Percentiles rank a stretch among this genome's conserved stretches.
Evolutionary conservation across 176 grass and related monocot species (phyloP).

Genomic region (Secale cereale): DNA sequence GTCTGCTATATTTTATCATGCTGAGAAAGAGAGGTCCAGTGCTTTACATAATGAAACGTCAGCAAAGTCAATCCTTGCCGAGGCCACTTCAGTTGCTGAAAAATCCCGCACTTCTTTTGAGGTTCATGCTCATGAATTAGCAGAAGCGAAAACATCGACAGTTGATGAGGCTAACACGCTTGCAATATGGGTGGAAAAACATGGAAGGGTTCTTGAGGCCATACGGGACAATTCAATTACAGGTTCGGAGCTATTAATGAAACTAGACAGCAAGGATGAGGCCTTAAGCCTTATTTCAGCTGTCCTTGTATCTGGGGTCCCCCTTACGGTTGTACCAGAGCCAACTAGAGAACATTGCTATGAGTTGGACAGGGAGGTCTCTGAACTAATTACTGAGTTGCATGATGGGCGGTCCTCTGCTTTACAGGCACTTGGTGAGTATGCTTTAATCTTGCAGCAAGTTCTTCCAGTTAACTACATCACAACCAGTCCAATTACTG

Average conservation of each 20-base stretch:
- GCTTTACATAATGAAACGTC: slow-evolving; percentile 82
- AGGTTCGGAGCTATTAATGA: slow-evolving; percentile 32
- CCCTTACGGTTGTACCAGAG: slow-evolving; percentile 92
- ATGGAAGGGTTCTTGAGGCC: slow-evolving; percentile 75
- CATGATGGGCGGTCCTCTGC: slow-evolving; percentile 66
- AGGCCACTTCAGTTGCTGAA: slow-evolving; percentile 75
- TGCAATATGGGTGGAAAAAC: slow-evolving; percentile 79
- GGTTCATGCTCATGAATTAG: slow-evolving; percentile 68
- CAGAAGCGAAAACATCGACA: slow-evolving; percentile 60
- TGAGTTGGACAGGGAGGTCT: slow-evolving; percentile 92
- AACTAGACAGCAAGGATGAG: slow-evolving; percentile 53
- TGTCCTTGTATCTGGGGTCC: slow-evolving; percentile 75
- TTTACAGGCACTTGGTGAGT: slow-evolving; percentile 65
- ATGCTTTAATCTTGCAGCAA: slow-evolving; percentile 73
- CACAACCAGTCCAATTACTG: slow-evolving; percentile 72
- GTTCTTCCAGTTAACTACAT: slow-evolving; percentile 80
- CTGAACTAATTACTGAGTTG: slow-evolving; percentile 75
- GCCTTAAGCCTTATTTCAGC: slow-evolving; percentile 78
- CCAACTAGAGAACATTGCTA: slow-evolving; percentile 77
- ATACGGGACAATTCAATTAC: slow-evolving; percentile 57
- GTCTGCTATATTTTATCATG: slow-evolving; percentile 75
- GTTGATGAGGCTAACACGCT: slow-evolving; percentile 73
- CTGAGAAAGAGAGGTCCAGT: slow-evolving; percentile 87
- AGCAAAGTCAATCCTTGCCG: slow-evolving; percentile 71
- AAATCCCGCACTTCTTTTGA: slow-evolving; percentile 73